These are phyloP conservation scores for Pittosporum tobira DNA, from an alignment of 129 eudicot species.

Conservation along the genomic window DNA sequence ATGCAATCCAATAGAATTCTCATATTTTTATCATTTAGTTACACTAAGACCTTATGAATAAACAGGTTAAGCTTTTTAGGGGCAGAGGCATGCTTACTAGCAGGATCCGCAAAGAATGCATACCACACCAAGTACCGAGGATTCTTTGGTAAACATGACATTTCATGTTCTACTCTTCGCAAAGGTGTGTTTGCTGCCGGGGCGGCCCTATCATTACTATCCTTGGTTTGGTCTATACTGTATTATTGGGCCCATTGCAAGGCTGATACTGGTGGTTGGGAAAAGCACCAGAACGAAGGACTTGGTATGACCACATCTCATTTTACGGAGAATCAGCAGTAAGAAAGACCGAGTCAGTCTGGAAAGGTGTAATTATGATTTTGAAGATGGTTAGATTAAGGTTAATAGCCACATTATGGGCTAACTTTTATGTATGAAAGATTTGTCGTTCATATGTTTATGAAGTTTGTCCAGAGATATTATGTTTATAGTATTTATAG, in stretches of 20 bases:
- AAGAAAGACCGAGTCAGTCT: slow-evolving; percentile 30
- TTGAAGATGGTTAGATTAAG: slow-evolving; percentile 9
- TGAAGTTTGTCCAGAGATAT: neutral
- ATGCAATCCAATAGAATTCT: neutral
- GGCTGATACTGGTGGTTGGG: slow-evolving; percentile 98
- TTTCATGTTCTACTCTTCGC: slow-evolving; percentile 87
- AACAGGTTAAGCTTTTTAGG: slow-evolving; percentile 85
- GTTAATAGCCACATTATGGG: slow-evolving; percentile 7
- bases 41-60: neutral
- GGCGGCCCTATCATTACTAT: slow-evolving; percentile 67
- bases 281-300: slow-evolving; percentile 73
- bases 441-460: neutral
- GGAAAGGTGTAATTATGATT: slow-evolving; percentile 33
- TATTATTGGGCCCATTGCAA: slow-evolving; percentile 73
- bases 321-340: slow-evolving; percentile 30
- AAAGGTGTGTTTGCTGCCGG: slow-evolving; percentile 97
- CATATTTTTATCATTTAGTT: neutral
- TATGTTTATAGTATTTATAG: slow-evolving; percentile 8
- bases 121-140: slow-evolving; percentile 85
- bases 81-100: slow-evolving; percentile 83
- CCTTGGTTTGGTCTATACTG: slow-evolving; percentile 69
- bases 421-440: slow-evolving; percentile 4
- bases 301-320: slow-evolving; percentile 58
- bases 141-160: slow-evolving; percentile 28
- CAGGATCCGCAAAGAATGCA: slow-evolving; percentile 92